Base-by-base conservation (phyloP, 2,329 filamentous ascomycete species). In the Diaporthe ampelina region DNA sequence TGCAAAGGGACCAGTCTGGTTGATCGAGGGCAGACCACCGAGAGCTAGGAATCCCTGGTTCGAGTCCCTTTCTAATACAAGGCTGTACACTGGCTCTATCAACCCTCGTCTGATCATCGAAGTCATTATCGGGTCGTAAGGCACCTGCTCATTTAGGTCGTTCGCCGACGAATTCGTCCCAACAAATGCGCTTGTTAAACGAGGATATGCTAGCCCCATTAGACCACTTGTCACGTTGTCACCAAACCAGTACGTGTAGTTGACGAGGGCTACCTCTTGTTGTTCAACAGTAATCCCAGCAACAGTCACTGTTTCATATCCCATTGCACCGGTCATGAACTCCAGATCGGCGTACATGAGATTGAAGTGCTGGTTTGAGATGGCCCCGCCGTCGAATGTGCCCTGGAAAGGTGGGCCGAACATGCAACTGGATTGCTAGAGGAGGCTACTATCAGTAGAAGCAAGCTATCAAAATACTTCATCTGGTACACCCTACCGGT, bases 121-220 rank as follows among this genome's bases (percentile, higher is more conserved):
- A 10, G 83, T 86, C 76, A 90, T 85, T n/a, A 90, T 77, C 0
- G 88, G 86, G 70, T 86, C 83, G 80, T 90, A 90, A 0, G 79
- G 73, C 3, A 81, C 72, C n/a, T 79, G 79, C 61, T 78, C 81
- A 56, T 19, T 71, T 57, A 17, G 2, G 9, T 70, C 58, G 35
- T 61, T 61, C 13, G 26, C 40, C 10, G 32, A 43, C 54, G 70
- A 59, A 69, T 77, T 76, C 8, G 73, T 78, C 73, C 76, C 76
- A 43, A 82, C 80, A 3, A 84, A 82, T 19, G 74, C 74, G 29
- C 83, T 84, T 0, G 87, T 89, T 56, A 89, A 77, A 19, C 83
- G 81, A 10, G 86, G 85, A 77, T 88, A 90, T 1, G 83, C 87
- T 17, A 91, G 81, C 0, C 88, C 89, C 5, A 90, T 77, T 2